Evolutionary conservation across 2,329 filamentous ascomycete genomes (phyloP), one percentile per base, ranked within the genome.

Genomic region (Epichloe hybrida): DNA sequence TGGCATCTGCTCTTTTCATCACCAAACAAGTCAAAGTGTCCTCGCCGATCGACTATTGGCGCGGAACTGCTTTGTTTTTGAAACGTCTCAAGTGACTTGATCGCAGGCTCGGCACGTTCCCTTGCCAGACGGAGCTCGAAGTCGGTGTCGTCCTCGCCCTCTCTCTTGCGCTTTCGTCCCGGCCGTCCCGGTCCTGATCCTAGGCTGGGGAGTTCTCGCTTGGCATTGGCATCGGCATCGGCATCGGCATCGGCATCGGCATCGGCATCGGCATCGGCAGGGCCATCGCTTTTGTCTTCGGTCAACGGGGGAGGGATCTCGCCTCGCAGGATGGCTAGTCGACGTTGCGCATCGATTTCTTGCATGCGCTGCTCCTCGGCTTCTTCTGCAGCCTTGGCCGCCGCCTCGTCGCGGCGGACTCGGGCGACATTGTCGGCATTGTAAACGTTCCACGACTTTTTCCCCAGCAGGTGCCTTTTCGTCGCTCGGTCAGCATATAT

Each of bases 391-490:
- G 81, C 86, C 57, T 77, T 76, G 38, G 88, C 90, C 34, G 80
- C 81, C 12, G 85, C 89, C 72, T 97, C 90, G 74, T 98, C 93
- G 64, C 84, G 86, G 59, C 80, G 84, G 56, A 98, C 93, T 57
- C 88, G 87, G 53, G 83, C 88, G 66, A 97, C 83, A 66, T 95
- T 97, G 68, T 84, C 86, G 50, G 81, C 72, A 69, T 95, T 96
- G 80, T 96, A 97, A 65, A 97, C 90, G 63, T 98, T 94, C 91
- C 93, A 97, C 71, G 89, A 95, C 65, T 93, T 97, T 68, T 97
- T 95, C 56, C 85, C 86, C n/a, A 97, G 77, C 2, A 97, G 74
- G 65, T 97, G 90, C 31, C 84, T 79, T 38, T 20, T 6, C 21
- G 34, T 38, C 12, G n/a, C 27, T 4, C 3, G 1, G 15, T 50